Evolutionary conservation across 768 basidiomycete species (phyloP).

Genomic region (Macrolepiota fuliginosa): DNA sequence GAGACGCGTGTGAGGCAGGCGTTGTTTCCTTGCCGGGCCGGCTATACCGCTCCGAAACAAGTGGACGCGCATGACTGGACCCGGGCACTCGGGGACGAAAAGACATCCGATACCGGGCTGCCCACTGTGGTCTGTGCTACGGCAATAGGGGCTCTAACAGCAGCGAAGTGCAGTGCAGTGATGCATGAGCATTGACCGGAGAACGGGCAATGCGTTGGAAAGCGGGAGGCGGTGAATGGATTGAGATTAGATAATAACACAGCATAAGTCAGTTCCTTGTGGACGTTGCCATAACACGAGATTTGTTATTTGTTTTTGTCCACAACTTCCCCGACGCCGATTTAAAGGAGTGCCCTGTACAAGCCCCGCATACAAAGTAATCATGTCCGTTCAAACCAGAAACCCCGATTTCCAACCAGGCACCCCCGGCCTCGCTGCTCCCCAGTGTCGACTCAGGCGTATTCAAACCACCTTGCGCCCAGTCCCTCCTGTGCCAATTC

Average conservation of each 20-base stretch:
- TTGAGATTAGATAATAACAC: not conserved
- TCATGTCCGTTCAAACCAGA: not conserved
- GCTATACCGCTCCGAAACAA: not conserved
- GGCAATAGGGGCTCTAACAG: not conserved
- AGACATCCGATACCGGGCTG: too few relatives aligned
- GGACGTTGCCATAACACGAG: not conserved
- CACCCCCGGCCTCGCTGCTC: not conserved
- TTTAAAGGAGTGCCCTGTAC: too few relatives aligned
- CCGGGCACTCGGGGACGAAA: too few relatives aligned
- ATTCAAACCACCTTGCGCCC: not conserved
- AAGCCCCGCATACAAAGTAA: not conserved
- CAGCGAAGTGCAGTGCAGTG: not conserved
- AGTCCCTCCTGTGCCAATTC: not conserved
- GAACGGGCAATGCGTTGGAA: not conserved
- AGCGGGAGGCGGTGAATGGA: too few relatives aligned
- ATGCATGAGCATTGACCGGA: not conserved
- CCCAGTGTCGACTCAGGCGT: slow-evolving; percentile 8
- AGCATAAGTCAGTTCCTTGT: not conserved
- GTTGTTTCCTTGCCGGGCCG: not conserved
- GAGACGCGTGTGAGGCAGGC: not conserved
- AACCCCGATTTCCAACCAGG: not conserved
- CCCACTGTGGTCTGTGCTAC: too few relatives aligned
- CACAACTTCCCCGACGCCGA: too few relatives aligned
- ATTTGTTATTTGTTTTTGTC: not conserved
- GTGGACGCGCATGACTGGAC: too few relatives aligned